Conservation (phyloP, 148 eudicot species). For the Vaccinium darrowii region DNA sequence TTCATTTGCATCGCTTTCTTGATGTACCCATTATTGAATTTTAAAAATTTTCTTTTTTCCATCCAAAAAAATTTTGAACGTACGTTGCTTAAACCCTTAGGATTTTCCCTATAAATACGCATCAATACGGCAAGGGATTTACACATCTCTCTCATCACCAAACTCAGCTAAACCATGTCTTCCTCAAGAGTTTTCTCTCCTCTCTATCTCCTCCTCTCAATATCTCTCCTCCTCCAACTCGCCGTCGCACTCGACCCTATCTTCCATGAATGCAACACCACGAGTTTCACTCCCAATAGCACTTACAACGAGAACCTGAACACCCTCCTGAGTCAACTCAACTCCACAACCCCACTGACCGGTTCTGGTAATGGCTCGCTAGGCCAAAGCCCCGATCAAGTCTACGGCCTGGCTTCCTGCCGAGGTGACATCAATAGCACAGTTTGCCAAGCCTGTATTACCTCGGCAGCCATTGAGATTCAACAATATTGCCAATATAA, state of each 20-base stretch:
- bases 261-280: conserved; percentile 12
- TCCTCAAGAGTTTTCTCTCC: neutral
- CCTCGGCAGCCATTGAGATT: conserved; percentile 19
- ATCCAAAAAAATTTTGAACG: neutral
- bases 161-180: neutral
- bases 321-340: conserved; percentile 17
- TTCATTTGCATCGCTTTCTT: no score
- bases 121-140: neutral
- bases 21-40: no score
- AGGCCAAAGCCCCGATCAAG: conserved; percentile 12
- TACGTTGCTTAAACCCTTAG: neutral
- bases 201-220: neutral
- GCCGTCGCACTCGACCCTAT: conserved; percentile 18
- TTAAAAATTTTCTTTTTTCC: no score
- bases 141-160: neutral
- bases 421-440: conserved; percentile 32
- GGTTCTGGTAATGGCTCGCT: conserved; percentile 29
- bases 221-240: neutral
- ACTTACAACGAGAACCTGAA: conserved; percentile 24
- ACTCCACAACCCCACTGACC: conserved; percentile 18
- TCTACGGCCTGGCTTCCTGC: conserved; percentile 40
- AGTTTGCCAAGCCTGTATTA: conserved; percentile 31
- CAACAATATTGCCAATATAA: conserved; percentile 22
- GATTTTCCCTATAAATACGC: neutral
- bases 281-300: conserved; percentile 12